Base-by-base conservation (phyloP, 208 protist species). In the Wallacemonas sp. region DNA sequence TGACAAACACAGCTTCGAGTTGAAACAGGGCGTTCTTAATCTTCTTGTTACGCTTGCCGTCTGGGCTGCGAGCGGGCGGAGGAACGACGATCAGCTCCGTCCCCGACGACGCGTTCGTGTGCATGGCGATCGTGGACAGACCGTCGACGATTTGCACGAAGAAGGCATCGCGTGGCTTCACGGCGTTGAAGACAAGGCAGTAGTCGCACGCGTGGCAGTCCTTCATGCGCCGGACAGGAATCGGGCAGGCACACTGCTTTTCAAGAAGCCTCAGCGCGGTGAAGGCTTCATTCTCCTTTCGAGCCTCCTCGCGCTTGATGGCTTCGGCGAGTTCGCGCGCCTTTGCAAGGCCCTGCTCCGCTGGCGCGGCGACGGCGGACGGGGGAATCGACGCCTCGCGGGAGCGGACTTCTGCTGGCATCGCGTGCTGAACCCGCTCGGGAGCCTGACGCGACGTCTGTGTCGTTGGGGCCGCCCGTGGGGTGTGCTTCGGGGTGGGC, bases 141-240 rank as follows among this genome's bases (percentile, higher is more conserved):
- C 34, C 55, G n/a, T 44, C 55, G 12, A 62, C 55, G 19, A 62
- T 32, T 0, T 62, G 68, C 15, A 75, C 57, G 19, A 79, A 48
- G 63, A 68, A 52, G 32, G 45, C 21, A 21, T 42, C 13, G 34
- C 69, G 69, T 15, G 61, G 17, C 15, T 34, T 66, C 61, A 58
- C 61, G n/a, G 61, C 62, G 22, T 63, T 55, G 32, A 82, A 44
- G 37, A 68, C 41, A 37, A 82, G 53, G 54, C 70, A 78, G 63
- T 78, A 68, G 58, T 82, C 71, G 30, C 67, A 82, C 15, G 63
- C 58, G 22, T 59, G 62, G 38, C 71, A 75, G 15, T 61, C 39
- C 22, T 46, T 24, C 6, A 68, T 21, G 19, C 45, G 63, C 13
- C 17, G 4, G n/a, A 68, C 63, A 15, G 52, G 50, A 19, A 68